Base-by-base conservation (phyloP, 768 basidiomycete genomes). In the Hygrocybe coccinea region DNA sequence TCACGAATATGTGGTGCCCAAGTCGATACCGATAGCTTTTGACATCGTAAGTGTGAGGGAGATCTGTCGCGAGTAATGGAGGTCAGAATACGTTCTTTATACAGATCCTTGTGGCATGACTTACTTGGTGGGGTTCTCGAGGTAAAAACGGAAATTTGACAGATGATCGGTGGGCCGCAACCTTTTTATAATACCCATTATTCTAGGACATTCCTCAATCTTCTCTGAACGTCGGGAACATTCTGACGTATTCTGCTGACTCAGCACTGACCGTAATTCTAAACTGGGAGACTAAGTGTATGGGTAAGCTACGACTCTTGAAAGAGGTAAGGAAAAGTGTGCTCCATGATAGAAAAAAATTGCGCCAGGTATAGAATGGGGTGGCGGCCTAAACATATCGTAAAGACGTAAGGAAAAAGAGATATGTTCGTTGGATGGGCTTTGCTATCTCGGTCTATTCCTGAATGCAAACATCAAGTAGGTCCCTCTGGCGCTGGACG, bases 11-110 rank as follows among this genome's bases (percentile, higher is more conserved):
- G 95, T 98, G 60, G 95, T 97, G 65, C 95, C 94, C 65, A 91
- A 86, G 81, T 94, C 94, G 72, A 95, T 95, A 74, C 95, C 95
- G 76, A 97, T 80, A 71, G 95, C 95, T 83, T 92, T 92, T 68
- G 84, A 46, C 44, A 46, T 46, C 5, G 21, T 22, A 12, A 22
- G 44, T 22, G 38, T 41, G 29, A 4, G 29, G 29, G 29, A 29
- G 3, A 29, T 29, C 29, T 29, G 29, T n/a, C n/a, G n/a, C n/a
- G n/a, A n/a, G n/a, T n/a, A n/a, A n/a, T n/a, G n/a, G n/a, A n/a
- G n/a, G n/a, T n/a, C n/a, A n/a, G n/a, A n/a, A n/a, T n/a, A n/a
- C n/a, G n/a, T n/a, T n/a, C n/a, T n/a, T n/a, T n/a, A n/a, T n/a
- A n/a, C n/a, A n/a, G n/a, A n/a, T n/a, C n/a, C n/a, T 29, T 29